Conservation (phyloP, 2,329 filamentous ascomycete species). For the Ambrosiella cleistominuta region DNA sequence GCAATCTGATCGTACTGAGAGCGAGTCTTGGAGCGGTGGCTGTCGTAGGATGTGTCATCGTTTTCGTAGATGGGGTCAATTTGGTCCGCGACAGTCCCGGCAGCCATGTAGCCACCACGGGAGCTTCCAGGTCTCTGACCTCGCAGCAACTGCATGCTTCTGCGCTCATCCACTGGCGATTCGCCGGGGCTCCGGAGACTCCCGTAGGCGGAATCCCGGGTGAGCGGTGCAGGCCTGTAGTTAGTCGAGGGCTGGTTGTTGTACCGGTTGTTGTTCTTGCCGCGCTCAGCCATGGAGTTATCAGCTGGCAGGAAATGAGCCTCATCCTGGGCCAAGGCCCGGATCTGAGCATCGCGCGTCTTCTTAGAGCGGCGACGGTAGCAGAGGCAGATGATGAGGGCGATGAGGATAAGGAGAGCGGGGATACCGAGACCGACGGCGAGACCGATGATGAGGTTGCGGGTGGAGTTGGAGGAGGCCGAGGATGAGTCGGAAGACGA, state of each 20-base stretch:
- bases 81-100: slow-evolving; percentile 15
- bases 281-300: slow-evolving; percentile 20
- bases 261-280: slow-evolving; percentile 19
- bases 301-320: slow-evolving; percentile 24
- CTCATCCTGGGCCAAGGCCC: slow-evolving; percentile 32
- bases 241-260: slow-evolving; percentile 13
- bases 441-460: slow-evolving; percentile 38
- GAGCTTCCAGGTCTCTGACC: slow-evolving; percentile 9
- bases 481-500: background rate
- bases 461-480: slow-evolving; percentile 3
- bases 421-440: slow-evolving; percentile 48
- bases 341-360: slow-evolving; percentile 28
- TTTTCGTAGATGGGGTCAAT: slow-evolving; percentile 44
- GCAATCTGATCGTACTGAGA: background rate
- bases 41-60: slow-evolving; percentile 28
- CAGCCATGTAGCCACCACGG: slow-evolving; percentile 14
- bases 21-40: slow-evolving; percentile 4
- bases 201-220: slow-evolving; percentile 20
- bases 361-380: slow-evolving; percentile 20
- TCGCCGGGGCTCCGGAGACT: slow-evolving; percentile 25
- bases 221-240: slow-evolving; percentile 10
- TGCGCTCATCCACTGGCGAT: slow-evolving; percentile 17
- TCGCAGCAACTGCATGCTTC: slow-evolving; percentile 12
- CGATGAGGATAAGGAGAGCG: slow-evolving; percentile 28
- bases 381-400: slow-evolving; percentile 33